These are phyloP conservation scores for Anthostomella pinea DNA, from an alignment of 2,329 filamentous ascomycete genomes.

Conservation along the genomic window DNA sequence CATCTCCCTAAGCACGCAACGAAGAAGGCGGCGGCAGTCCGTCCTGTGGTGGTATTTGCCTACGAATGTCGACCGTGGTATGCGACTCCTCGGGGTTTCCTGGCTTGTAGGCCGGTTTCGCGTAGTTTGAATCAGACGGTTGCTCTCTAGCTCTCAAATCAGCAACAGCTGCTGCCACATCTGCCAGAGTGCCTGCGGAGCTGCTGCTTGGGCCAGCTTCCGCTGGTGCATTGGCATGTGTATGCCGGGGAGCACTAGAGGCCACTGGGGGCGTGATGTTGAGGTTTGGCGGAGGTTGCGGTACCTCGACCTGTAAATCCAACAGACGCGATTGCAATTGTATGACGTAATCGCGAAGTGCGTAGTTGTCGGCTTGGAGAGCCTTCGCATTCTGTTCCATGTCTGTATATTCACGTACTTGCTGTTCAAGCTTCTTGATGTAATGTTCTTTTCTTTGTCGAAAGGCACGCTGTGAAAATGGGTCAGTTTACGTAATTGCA, in stretches of 20 bases:
- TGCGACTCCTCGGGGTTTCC: constrained; percentile 40
- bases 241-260: constrained; percentile 20
- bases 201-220: constrained; percentile 19
- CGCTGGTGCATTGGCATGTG: constrained; percentile 19
- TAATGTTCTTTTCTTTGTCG: constrained; percentile 97
- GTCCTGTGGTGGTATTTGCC: constrained; percentile 47
- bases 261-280: constrained; percentile 55
- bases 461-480: constrained; percentile 72
- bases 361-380: constrained; percentile 86
- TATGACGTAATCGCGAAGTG: constrained; percentile 88
- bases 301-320: constrained; percentile 79
- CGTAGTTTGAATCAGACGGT: constrained; percentile 24
- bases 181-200: constrained; percentile 32
- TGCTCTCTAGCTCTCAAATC: constrained; percentile 29
- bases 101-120: constrained; percentile 35
- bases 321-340: constrained; percentile 83
- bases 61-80: constrained; percentile 52
- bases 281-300: constrained; percentile 77
- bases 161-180: constrained; percentile 34
- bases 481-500: constrained; percentile 31
- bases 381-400: constrained; percentile 76
- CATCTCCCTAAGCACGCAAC: constrained; percentile 22
- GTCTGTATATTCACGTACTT: constrained; percentile 76
- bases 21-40: constrained; percentile 31
- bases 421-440: constrained; percentile 94